These are phyloP conservation scores for Akanthomyces dipterigenus DNA, from an alignment of 2,329 filamentous ascomycete species.

Conservation along the genomic window DNA sequence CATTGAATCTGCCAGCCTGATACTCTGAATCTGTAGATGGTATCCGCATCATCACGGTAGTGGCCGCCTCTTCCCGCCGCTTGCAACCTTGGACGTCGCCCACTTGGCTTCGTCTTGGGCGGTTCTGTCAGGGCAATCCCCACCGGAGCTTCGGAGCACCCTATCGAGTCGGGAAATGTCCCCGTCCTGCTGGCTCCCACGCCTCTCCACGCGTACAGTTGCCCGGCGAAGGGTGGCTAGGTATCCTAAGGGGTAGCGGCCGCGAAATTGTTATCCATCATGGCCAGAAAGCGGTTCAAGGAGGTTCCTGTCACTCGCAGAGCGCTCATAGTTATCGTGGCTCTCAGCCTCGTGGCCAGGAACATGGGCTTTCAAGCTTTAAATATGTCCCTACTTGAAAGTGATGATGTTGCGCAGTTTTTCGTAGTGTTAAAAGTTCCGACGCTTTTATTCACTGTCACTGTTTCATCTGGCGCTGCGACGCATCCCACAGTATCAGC, in stretches of 20 bases:
- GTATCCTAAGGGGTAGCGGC: background rate
- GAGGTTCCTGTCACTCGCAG: too few relatives aligned
- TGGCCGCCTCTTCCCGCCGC: constrained; percentile 7
- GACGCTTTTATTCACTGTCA: background rate
- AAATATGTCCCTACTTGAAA: background rate
- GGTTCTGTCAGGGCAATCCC: background rate
- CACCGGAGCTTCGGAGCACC: constrained; percentile 1
- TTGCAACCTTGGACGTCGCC: background rate
- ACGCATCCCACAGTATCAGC: background rate
- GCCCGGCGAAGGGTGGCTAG: background rate
- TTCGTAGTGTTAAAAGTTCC: background rate
- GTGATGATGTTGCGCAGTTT: background rate
- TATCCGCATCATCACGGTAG: constrained; percentile 7
- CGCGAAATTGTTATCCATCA: background rate
- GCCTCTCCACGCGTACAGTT: background rate
- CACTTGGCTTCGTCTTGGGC: background rate
- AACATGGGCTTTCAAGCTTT: background rate
- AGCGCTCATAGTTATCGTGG: background rate
- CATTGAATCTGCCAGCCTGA: background rate
- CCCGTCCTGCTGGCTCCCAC: background rate
- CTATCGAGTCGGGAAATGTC: background rate
- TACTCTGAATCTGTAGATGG: constrained; percentile 3
- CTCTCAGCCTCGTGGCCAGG: background rate
- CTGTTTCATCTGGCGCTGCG: constrained; percentile 2
- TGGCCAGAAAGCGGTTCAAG: background rate